Evolutionary conservation across 192 early-diverging fungal species (phyloP).

Genomic region (Coemansia sp.): DNA sequence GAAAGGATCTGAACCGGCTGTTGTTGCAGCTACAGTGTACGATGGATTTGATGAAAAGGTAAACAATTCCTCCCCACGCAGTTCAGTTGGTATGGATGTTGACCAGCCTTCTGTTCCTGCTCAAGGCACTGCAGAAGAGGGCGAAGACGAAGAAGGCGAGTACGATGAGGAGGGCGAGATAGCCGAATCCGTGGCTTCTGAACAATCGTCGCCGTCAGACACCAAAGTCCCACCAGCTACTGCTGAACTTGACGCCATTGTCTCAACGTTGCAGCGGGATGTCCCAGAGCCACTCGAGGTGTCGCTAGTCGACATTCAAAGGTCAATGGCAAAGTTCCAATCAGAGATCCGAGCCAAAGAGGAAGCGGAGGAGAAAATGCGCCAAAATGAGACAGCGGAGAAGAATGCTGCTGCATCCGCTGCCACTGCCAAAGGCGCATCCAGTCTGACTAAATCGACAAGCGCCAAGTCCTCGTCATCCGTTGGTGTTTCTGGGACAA

Average conservation of each 20-base stretch:
- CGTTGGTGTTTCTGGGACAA: conserved; percentile 13
- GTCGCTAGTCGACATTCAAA: conserved; percentile 28
- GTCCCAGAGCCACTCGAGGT: conserved; percentile 16
- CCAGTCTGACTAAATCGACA: conserved; percentile 1
- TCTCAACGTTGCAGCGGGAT: conserved; percentile 12
- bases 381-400: conserved; percentile 9
- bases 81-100: background rate
- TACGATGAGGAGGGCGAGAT: conserved; percentile 53
- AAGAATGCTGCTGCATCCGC: background rate
- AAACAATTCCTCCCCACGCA: background rate
- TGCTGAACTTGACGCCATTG: conserved; percentile 17
- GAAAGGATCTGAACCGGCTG: background rate
- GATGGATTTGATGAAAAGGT: background rate
- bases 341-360: conserved; percentile 32
- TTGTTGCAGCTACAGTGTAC: background rate
- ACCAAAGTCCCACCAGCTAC: background rate
- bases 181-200: conserved; percentile 19
- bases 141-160: conserved; percentile 39
- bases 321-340: conserved; percentile 36
- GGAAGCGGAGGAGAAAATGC: conserved; percentile 24
- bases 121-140: conserved; percentile 13
- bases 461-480: conserved; percentile 3
- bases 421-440: background rate
- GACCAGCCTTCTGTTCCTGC: background rate
- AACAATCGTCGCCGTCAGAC: background rate